Evolutionary conservation across 2,329 filamentous ascomycete species (phyloP), one percentile per base, ranked within the genome.

Genomic region (Penicillium nordicum): DNA sequence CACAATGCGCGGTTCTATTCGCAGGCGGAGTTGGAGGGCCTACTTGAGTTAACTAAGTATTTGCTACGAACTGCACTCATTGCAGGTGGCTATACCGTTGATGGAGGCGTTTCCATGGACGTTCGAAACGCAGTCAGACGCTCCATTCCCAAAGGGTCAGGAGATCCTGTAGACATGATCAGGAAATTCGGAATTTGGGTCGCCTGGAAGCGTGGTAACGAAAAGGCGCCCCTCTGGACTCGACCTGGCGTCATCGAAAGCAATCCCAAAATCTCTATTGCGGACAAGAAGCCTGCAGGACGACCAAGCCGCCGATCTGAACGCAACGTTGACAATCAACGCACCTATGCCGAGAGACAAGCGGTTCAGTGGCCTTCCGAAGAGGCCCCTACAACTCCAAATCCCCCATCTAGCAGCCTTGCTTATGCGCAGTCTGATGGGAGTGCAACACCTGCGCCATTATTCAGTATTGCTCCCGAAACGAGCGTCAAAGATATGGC

Each of bases 201-300:
- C 55, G 83, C 85, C 3, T 88, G 85, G 85, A 88, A 88, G 68
- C 80, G 82, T 53, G 85, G 85, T 11, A 86, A 87, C 65, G 84
- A 86, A 60, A 75, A 75, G 55, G 82, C 85, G 46, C 83, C 84
- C 30, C 76, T 80, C 43, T 88, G 85, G 85, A 84, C 84, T 40
- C 78, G 82, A 53, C 82, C 82, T 2, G 82, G 85, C 61, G 78
- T 78, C 44, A 76, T 80, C 16, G 75, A 84, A 43, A 79, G 79
- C 44, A 81, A 77, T 63, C 67, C 71, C 38, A 77, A 77, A 57
- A 74, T 80, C 52, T 79, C 78, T 47, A 73, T 78, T 37, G 67
- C 70, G 12, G 79, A 81, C 50, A 84, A 84, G 72, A 84, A 83
- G 64, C 71, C 83, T 6, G 82, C 80, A 46, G 78, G 77, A 21